Percentiles rank a stretch among this genome's conserved stretches.
Evolutionary conservation across 257 asterid species (phyloP).

Genomic region (Asclepias syriaca): DNA sequence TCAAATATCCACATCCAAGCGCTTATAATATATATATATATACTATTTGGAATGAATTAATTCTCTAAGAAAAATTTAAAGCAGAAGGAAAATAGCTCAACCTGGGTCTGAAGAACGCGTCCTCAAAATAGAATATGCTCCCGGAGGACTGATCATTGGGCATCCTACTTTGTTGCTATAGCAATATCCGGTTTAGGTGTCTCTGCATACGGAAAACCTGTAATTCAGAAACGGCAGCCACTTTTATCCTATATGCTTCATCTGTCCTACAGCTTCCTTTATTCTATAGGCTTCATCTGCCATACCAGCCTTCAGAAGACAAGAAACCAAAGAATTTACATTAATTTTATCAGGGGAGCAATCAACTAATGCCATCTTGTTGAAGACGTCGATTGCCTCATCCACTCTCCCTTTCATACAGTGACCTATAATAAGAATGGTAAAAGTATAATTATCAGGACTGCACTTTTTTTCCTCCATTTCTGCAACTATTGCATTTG

Average conservation of each 20-base stretch:
- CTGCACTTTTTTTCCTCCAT: constrained; percentile 76
- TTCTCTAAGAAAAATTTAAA: background rate
- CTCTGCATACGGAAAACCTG: constrained; percentile 33
- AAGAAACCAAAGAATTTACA: constrained; percentile 38
- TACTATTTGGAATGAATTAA: background rate
- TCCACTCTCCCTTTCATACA: constrained; percentile 94
- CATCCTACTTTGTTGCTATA: constrained; percentile 30
- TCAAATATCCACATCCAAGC: background rate
- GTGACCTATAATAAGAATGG: constrained; percentile 86
- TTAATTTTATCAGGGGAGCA: constrained; percentile 70
- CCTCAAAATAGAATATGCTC: background rate
- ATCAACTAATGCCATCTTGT: constrained; percentile 64
- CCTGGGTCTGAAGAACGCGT: background rate
- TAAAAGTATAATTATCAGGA: constrained; percentile 83
- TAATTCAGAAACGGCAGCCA: constrained; percentile 13
- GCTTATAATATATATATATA: background rate
- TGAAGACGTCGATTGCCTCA: constrained; percentile 61
- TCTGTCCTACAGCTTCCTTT: constrained; percentile 37
- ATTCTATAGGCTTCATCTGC: constrained; percentile 60
- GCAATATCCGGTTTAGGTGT: constrained; percentile 35
- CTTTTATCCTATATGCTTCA: constrained; percentile 67
- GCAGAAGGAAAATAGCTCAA: constrained; percentile 5
- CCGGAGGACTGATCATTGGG: background rate
- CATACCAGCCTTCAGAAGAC: constrained; percentile 93
- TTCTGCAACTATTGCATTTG: constrained; percentile 59